Base-by-base conservation (phyloP, 345 rosid genomes). In the Turritis glabra region DNA sequence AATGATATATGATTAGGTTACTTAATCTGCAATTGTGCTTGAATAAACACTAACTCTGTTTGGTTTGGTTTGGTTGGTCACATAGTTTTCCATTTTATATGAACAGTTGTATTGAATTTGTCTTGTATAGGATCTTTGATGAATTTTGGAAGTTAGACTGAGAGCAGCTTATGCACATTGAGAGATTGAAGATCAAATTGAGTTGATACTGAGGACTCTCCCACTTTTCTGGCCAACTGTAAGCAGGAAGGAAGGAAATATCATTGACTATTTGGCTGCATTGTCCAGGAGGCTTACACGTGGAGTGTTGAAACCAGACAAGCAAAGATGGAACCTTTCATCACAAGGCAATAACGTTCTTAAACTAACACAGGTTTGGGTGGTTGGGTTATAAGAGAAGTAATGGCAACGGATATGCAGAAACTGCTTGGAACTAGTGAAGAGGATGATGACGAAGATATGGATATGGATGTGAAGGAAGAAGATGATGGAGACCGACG, bases 381-480 rank as follows among this genome's bases (percentile, higher is more conserved):
- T 61, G 50, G 54, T 72, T 58, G 47, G 63, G 53, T 48, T 60
- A 51, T 56, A 52, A 41, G 73, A 23, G 71, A 69, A 58, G 74
- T 53, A 5, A 92, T 96, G 99, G 88, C 94, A 44, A 85, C 98
- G 5, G 92, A 90, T 71, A 85, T 86, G 89, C 96, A 89, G 69
- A 96, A 84, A 47, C 77, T 90, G 63, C 62, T 89, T 23, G 97
- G 83, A 50, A 77, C 84, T 0, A 88, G 96, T 73, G 96, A 92
- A 81, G 98, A 92, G 51, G 99, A 95, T 53, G 96, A 92, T 46
- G 99, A 95, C 2, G 98, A 92, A 66, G 99, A 90, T 52, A 84
- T 88, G 82, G 97, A 87, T 52, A 86, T 85, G 90, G 98, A 89
- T 64, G 91, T 89, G 17, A 90, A 90, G 84, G 98, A 88, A 82